Conservation (phyloP, 805 yeast species). For the Pichia pseudocactophila region DNA sequence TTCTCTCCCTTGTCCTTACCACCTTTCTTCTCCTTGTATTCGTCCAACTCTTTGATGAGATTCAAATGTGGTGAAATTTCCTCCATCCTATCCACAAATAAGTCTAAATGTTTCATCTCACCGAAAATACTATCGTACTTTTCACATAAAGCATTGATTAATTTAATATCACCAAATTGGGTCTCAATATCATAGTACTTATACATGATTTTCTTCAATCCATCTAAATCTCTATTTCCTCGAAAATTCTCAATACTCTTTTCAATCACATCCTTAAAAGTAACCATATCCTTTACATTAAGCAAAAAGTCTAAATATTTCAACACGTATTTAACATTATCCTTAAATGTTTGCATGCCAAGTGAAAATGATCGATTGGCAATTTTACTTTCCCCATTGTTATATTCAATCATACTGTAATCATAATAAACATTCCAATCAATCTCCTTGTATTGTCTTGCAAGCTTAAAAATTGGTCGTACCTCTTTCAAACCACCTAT, state of each 20-base stretch:
- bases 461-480: conserved; percentile 58
- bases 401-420: conserved; percentile 73
- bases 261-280: conserved; percentile 78
- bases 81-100: conserved; percentile 7
- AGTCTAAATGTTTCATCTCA: conserved; percentile 33
- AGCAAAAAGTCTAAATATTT: conserved; percentile 69
- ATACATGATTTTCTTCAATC: conserved; percentile 41
- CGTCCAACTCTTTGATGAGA: background rate
- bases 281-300: conserved; percentile 52
- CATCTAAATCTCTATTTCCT: conserved; percentile 23
- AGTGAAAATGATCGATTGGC: conserved; percentile 72
- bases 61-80: background rate
- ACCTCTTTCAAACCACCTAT: conserved; percentile 42
- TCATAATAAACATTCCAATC: conserved; percentile 75
- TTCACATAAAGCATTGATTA: conserved; percentile 55
- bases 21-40: background rate
- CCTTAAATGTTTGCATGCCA: conserved; percentile 50
- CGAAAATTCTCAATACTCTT: conserved; percentile 52
- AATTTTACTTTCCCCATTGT: conserved; percentile 54
- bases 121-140: conserved; percentile 63
- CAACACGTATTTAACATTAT: conserved; percentile 52
- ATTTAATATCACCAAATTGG: conserved; percentile 58
- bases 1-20: background rate
- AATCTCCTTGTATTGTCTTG: conserved; percentile 51
- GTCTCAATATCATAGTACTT: conserved; percentile 62